Base-by-base conservation (phyloP, 441 rosid species). In the Monsonia emarginata region DNA sequence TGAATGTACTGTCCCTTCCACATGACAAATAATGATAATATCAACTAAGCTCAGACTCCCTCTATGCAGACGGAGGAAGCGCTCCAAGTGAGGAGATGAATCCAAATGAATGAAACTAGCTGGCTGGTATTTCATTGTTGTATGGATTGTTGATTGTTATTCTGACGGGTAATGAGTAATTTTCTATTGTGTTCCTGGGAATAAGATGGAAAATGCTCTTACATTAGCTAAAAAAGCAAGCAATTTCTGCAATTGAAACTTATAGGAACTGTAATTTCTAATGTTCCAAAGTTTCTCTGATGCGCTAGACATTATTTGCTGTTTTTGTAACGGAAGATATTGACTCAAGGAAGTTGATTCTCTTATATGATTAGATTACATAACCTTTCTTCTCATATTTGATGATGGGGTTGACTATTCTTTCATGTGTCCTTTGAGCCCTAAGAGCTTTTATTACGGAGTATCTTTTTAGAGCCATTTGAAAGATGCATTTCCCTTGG, bases 51-150 rank as follows among this genome's bases (percentile, higher is more conserved):
- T 22, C 13, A 2, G 19, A 50, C 10, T 19, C 7, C 11, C 24
- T 21, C 63, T 34, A 28, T 75, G 72, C 80, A 87, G 95, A 89
- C 1, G 95, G 88, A 71, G 89, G 83, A 65, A 74, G 79, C 46
- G 22, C 83, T 67, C 58, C 58, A 19, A 21, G 26, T 1, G 58
- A 50, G 27, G 58, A 50, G 58, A 21, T 50, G 58, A 50, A 50
- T 50, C 63, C 78, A 13, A 78, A 81, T 30, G 80, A 76, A 69
- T 83, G 81, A 84, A 77, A 73, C 69, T 72, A 18, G 56, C 56
- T 4, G 26, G 26, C 26, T 21, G 10, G 7, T 16, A 3, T 5
- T 9, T 50, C 26, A 50, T 50, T 50, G 58, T 50, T 50, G 58
- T 50, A 50, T 48, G 56, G 24, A 18, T 0, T 48, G 56, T 19